Evolutionary conservation across 768 basidiomycete genomes (phyloP), one percentile per base, ranked within the genome.

Genomic region (Termitomyces sp.): DNA sequence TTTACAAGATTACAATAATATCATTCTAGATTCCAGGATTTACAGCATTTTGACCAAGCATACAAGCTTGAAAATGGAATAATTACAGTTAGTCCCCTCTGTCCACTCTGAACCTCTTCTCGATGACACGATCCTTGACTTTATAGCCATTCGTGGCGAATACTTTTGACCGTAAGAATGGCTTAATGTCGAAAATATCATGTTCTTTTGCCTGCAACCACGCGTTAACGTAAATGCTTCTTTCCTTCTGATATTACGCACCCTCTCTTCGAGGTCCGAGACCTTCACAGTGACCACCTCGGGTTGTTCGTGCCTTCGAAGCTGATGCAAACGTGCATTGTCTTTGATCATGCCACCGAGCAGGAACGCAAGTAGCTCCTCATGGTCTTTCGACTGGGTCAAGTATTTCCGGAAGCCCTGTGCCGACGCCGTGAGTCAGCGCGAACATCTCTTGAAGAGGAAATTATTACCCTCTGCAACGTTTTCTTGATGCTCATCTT

Each of bases 401-500:
- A 99, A 83, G 74, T 99, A 99, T 75, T 41, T 41, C 8, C 41
- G 41, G 41, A 97, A 98, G 56, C 93, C 87, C 93, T 97, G 50
- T 51, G 50, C 35, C 28, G 38, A 41, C 2, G 18, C 35, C 41
- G 30, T 59, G 20, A 61, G 36, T 26, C n/a, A n/a, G 8, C n/a
- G 40, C 5, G 5, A 9, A 26, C 32, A 7, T 26, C 6, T 47
- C 40, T 20, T 35, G 35, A 41, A 52, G 51, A 23, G 43, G 54
- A 8, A 14, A 80, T 87, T 66, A 80, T 87, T 66, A 96, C 96
- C 68, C 97, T 81, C 73, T 99, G 94, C 48, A 99, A 78, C 3
- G 95, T 95, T 78, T 94, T 97, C 82, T 98, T 98, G 78, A 98
- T 96, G 59, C 91, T 93, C 83, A 95, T 88, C 80, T 99, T 99